phyloP scores from a whole-genome alignment of 164 flowering plant species.

The Tetracentron sinense region DNA sequence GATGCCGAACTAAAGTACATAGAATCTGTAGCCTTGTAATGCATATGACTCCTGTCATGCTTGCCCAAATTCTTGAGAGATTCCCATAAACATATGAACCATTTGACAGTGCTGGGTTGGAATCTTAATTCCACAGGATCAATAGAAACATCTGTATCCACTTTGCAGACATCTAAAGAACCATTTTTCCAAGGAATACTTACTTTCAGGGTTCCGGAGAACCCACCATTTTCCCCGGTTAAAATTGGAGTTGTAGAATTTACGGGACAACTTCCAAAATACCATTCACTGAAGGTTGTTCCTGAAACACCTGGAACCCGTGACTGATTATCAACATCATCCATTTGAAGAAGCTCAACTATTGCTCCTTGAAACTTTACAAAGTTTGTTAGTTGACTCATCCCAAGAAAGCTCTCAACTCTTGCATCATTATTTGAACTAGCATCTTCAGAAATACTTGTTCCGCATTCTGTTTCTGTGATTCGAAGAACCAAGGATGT shows the following conservation, averaged over 20 bases:
- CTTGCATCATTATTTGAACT: slow-evolving; percentile 20
- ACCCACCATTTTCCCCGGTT: slow-evolving; percentile 68
- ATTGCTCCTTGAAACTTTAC: slow-evolving; percentile 71
- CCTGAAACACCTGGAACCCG: slow-evolving; percentile 23
- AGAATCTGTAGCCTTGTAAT: slow-evolving; percentile 29
- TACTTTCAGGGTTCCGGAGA: slow-evolving; percentile 69
- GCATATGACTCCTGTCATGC: slow-evolving; percentile 17
- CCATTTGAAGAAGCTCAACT: slow-evolving; percentile 68
- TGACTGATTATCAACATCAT: slow-evolving; percentile 32
- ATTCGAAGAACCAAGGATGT: slow-evolving; percentile 61
- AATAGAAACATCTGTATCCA: slow-evolving; percentile 65
- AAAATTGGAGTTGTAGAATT: slow-evolving; percentile 44
- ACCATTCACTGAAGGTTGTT: slow-evolving; percentile 22
- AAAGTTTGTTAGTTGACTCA: slow-evolving; percentile 57
- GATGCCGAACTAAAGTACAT: slow-evolving; percentile 32
- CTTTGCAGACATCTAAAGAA: slow-evolving; percentile 65
- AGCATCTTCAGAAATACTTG: slow-evolving; percentile 59
- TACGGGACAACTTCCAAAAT: slow-evolving; percentile 27
- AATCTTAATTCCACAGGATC: slow-evolving; percentile 64
- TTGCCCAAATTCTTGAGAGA: slow-evolving; percentile 27
- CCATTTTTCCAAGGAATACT: slow-evolving; percentile 95
- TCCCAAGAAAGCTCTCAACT: slow-evolving; percentile 57
- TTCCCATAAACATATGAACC: slow-evolving; percentile 57
- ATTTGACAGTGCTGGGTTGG: slow-evolving; percentile 62
- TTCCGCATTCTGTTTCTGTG: slow-evolving; percentile 68